A percentile compares a stretch with the other conserved stretches of the same genome.
These are phyloP conservation scores for Coelastrella sp. DNA, from an alignment of 139 green algal species.

Conservation along the genomic window DNA sequence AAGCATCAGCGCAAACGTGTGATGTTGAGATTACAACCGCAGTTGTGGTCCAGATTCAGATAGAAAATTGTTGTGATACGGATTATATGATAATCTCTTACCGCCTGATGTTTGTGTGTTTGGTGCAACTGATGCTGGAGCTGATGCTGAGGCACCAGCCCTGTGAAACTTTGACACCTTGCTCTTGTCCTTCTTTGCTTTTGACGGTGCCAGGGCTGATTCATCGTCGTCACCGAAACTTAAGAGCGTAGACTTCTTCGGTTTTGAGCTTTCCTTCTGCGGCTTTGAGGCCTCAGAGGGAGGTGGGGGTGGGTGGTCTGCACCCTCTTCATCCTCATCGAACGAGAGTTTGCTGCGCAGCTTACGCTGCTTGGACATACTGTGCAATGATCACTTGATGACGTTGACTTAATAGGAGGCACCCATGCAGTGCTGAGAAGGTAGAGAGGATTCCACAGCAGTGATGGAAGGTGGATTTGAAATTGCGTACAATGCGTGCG, in stretches of 20 bases:
- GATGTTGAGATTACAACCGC: neutral
- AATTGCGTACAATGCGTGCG: too few relatives aligned
- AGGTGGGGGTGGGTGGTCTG: constrained; percentile 1
- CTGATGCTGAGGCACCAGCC: neutral
- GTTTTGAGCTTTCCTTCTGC: constrained; percentile 45
- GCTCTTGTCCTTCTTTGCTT: constrained; percentile 24
- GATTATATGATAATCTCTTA: neutral
- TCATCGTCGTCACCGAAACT: constrained; percentile 62
- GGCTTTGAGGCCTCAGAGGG: neutral
- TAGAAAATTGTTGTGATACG: too few relatives aligned
- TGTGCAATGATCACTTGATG: neutral
- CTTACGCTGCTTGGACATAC: constrained; percentile 57
- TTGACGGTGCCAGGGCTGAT: neutral
- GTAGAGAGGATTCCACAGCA: neutral
- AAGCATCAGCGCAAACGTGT: neutral
- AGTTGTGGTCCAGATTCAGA: neutral
- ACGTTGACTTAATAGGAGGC: neutral
- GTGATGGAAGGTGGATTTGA: neutral
- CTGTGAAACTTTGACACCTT: constrained; percentile 41
- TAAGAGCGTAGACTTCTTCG: constrained; percentile 51
- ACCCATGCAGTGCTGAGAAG: neutral
- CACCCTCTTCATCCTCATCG: constrained; percentile 48
- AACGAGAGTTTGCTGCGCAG: constrained; percentile 54
- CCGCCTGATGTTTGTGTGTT: neutral
- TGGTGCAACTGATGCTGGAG: constrained; percentile 44